phyloP scores from a whole-genome alignment of 2,329 filamentous ascomycete genomes.

The Alternaria dauci region DNA sequence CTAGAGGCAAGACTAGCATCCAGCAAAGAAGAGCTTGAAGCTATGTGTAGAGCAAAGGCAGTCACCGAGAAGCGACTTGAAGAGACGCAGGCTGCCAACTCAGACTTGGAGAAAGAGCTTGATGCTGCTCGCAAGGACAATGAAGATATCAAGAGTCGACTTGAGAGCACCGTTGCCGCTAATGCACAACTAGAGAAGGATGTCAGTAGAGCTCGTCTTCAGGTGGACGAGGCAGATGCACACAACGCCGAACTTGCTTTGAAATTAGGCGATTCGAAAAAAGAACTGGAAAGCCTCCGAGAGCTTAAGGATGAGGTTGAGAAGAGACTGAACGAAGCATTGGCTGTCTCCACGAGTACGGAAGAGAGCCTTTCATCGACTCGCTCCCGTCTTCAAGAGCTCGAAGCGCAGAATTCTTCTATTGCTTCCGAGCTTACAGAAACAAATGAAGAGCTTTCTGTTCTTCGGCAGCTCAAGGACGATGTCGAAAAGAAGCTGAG shows the following conservation, averaged over 20 bases:
- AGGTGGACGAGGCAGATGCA: constrained; percentile 19
- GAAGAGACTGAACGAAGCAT: constrained; percentile 14
- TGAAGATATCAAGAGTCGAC: constrained; percentile 15
- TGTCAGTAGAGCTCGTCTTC: constrained; percentile 23
- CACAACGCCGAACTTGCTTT: constrained; percentile 24
- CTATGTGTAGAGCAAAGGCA: constrained; percentile 23
- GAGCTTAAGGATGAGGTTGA: constrained; percentile 24
- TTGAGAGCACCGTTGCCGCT: constrained; percentile 11
- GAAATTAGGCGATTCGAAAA: constrained; percentile 13
- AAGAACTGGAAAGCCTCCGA: constrained; percentile 27
- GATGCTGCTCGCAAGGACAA: constrained; percentile 21
- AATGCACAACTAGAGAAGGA: constrained; percentile 30
- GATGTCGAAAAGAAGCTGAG: constrained; percentile 15
- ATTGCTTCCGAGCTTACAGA: constrained; percentile 10
- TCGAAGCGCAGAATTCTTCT: constrained; percentile 18
- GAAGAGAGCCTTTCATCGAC: constrained; percentile 22
- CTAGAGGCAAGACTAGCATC: constrained; percentile 21
- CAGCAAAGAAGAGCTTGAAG: constrained; percentile 29
- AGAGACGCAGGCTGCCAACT: constrained; percentile 20
- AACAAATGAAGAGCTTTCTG: constrained; percentile 18
- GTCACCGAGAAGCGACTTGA: constrained; percentile 28
- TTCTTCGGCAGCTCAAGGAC: constrained; percentile 23
- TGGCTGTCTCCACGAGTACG: neutral
- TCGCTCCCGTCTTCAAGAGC: constrained; percentile 9
- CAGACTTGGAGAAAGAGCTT: constrained; percentile 32